phyloP scores from a whole-genome alignment of 2,329 filamentous ascomycete genomes.

The Aureobasidium namibiae region DNA sequence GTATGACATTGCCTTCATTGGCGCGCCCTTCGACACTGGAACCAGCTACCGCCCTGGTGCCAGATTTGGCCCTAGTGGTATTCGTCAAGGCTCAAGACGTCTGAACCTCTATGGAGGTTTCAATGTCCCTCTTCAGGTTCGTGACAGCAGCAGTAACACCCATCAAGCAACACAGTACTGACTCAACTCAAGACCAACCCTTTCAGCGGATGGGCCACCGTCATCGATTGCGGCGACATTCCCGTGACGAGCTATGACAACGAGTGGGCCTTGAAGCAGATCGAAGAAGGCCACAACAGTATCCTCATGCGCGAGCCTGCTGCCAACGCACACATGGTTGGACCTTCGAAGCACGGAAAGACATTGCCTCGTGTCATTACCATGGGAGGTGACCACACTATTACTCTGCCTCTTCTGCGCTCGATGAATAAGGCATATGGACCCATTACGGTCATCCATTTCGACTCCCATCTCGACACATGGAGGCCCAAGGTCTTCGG shows the following conservation, averaged over 20 bases:
- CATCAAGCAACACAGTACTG: background rate
- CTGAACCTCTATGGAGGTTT: conserved; percentile 85
- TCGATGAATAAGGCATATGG: conserved; percentile 58
- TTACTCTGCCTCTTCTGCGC: conserved; percentile 47
- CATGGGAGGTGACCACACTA: conserved; percentile 56
- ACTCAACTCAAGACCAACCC: conserved; percentile 65
- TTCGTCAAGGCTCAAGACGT: conserved; percentile 76
- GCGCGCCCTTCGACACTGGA: conserved; percentile 24
- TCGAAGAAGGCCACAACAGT: conserved; percentile 74
- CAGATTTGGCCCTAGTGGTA: conserved; percentile 75
- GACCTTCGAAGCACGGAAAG: conserved; percentile 62
- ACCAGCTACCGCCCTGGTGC: conserved; percentile 64
- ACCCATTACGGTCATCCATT: conserved; percentile 57
- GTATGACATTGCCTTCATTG: conserved; percentile 81
- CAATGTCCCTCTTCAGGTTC: conserved; percentile 67
- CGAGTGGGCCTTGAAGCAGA: conserved; percentile 70
- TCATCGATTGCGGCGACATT: conserved; percentile 77
- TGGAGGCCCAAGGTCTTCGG: conserved; percentile 84
- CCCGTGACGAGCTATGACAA: conserved; percentile 86
- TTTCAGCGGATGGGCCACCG: conserved; percentile 71
- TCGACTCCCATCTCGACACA: conserved; percentile 53
- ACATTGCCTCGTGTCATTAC: conserved; percentile 77
- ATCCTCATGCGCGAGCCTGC: conserved; percentile 63
- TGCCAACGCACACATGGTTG: conserved; percentile 58
- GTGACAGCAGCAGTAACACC: conserved; percentile 64